These are phyloP conservation scores for Lyophyllum decastes DNA, from an alignment of 768 basidiomycete species.

Conservation along the genomic window DNA sequence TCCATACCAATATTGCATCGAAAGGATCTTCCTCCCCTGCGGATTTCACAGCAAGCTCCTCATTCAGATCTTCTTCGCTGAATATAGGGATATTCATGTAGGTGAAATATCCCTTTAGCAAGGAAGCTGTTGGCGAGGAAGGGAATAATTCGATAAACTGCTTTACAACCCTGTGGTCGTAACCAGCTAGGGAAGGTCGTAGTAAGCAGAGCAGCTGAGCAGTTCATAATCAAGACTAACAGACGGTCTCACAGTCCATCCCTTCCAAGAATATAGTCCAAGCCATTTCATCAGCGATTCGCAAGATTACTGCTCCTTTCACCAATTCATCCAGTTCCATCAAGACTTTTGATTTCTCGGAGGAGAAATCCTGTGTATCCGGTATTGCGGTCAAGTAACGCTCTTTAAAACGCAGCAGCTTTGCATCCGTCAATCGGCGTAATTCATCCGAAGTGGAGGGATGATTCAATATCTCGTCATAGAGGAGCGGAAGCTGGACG, in stretches of 20 bases:
- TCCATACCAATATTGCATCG: conserved; percentile 62
- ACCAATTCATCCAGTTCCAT: conserved; percentile 71
- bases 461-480: conserved; percentile 81
- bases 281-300: conserved; percentile 75
- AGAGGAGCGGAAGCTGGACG: conserved; percentile 67
- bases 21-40: conserved; percentile 54
- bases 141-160: conserved; percentile 72
- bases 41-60: conserved; percentile 28
- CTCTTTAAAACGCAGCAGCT: conserved; percentile 67
- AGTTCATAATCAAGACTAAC: conserved; percentile 42
- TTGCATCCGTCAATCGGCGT: conserved; percentile 77
- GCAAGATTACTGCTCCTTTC: conserved; percentile 73
- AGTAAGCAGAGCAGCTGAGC: neutral
- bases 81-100: conserved; percentile 51
- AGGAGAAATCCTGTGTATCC: conserved; percentile 27
- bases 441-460: conserved; percentile 76
- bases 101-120: conserved; percentile 69
- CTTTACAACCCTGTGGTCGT: conserved; percentile 56
- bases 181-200: conserved; percentile 48
- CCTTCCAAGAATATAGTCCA: conserved; percentile 83
- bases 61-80: conserved; percentile 42
- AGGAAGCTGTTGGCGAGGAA: conserved; percentile 46
- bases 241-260: conserved; percentile 63
- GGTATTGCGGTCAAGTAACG: conserved; percentile 65
- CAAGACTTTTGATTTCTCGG: conserved; percentile 49